Base-by-base conservation (phyloP, 2,329 filamentous ascomycete genomes). In the Fusarium virguliforme region DNA sequence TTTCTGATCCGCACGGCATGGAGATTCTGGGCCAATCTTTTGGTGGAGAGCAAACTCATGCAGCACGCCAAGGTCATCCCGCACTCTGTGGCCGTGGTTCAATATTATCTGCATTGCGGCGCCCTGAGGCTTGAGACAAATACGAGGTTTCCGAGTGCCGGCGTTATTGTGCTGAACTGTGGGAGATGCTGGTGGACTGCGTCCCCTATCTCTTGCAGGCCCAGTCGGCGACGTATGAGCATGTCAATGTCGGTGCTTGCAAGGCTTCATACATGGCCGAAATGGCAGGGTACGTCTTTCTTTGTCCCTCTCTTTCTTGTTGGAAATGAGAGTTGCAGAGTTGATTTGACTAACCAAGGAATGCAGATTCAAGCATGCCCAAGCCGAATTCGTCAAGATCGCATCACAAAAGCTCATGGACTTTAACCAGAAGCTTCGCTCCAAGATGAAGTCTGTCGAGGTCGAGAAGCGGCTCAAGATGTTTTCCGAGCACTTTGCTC, bases 1-100 rank as follows among this genome's bases (percentile, higher is more conserved):
- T 65, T 40, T n/a, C 10, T 57, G 13, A 35, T 40, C 12, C 63
- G 58, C n/a, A 32, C 53, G 9, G 26, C 32, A 9, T 65, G 63
- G 63, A 26, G 18, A n/a, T 24, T 37, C 15, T 57, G 41, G 18
- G 54, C 53, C 6, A 18, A 26, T 2, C 46, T 62, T 15, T 34
- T 65, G 15, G 53, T 43, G 13, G 53, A 65, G 43, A 58, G 37
- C 37, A 24, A 54, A 8, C 59, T 65, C 8, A 62, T 65, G 53
- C 63, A 65, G 43, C 58, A 65, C 24, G 63, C 59, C 28, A 65
- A 62, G 24, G 63, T 65, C 37, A 57, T 65, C 6, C 63, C 63
- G 7, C 63, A 65, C 13, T 65, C 63, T 3, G 24, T 38, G 57
- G 63, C 63, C 28, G 43, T 54, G 13, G 30, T 62, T 37, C 63